These are phyloP conservation scores for Cercophora newfieldiana DNA, from an alignment of 495 filamentous ascomycete genomes.

Conservation along the genomic window DNA sequence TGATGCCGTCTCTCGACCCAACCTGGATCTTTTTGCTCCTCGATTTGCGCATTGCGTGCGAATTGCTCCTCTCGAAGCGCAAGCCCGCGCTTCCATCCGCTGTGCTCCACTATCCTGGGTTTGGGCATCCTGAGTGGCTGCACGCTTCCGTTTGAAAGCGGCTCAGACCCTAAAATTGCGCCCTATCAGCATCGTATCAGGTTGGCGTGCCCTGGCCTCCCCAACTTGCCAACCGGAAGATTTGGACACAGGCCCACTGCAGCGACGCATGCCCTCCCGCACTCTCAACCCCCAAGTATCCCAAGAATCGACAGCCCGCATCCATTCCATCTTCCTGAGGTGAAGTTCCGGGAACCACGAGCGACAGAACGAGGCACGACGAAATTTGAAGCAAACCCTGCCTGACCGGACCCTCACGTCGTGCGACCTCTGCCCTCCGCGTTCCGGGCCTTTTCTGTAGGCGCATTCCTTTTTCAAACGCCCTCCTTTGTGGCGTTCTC, in stretches of 20 bases:
- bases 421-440: constrained; percentile 11
- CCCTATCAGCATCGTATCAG: constrained; percentile 21
- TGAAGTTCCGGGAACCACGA: background rate
- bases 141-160: constrained; percentile 7
- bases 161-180: constrained; percentile 22
- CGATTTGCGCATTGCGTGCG: too few relatives aligned
- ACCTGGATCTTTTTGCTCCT: too few relatives aligned
- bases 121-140: constrained; percentile 20
- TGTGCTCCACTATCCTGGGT: constrained; percentile 11
- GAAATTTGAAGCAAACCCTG: background rate
- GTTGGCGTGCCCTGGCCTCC: constrained; percentile 2
- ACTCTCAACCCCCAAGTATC: constrained; percentile 18
- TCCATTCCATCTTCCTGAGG: constrained; percentile 3
- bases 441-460: constrained; percentile 7
- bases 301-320: constrained; percentile 19
- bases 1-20: background rate
- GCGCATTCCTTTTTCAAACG: constrained; percentile 21
- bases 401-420: background rate
- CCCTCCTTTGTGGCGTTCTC: constrained; percentile 25
- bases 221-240: constrained; percentile 24
- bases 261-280: constrained; percentile 18
- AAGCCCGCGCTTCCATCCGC: background rate
- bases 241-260: constrained; percentile 28
- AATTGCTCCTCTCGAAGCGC: background rate
- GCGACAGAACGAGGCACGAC: background rate